These are phyloP conservation scores for Chaetomium olivaceum DNA, from an alignment of 2,329 filamentous ascomycete species.

Conservation along the genomic window DNA sequence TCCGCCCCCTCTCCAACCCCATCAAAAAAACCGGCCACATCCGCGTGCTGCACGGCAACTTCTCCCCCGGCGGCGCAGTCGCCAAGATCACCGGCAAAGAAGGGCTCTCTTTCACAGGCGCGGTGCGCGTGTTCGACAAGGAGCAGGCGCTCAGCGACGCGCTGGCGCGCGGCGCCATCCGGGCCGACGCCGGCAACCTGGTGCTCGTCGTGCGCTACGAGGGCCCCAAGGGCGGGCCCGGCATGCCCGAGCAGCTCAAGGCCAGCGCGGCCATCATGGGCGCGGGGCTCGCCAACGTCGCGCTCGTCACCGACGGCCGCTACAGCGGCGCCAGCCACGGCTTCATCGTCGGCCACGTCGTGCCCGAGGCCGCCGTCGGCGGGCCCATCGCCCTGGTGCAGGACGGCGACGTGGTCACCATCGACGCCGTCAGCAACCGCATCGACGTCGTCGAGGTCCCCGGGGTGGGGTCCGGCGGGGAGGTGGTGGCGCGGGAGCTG, in stretches of 20 bases:
- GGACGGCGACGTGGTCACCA: constrained; percentile 81
- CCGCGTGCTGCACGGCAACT: constrained; percentile 82
- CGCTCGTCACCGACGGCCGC: constrained; percentile 87
- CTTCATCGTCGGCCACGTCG: constrained; percentile 92
- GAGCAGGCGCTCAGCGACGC: constrained; percentile 77
- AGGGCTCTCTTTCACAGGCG: constrained; percentile 77
- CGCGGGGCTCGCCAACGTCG: constrained; percentile 81
- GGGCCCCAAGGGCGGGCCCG: constrained; percentile 87
- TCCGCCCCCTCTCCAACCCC: constrained; percentile 68
- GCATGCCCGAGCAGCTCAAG: constrained; percentile 94
- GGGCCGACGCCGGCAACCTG: constrained; percentile 65
- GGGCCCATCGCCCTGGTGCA: constrained; percentile 82
- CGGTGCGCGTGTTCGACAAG: constrained; percentile 82
- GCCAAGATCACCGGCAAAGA: constrained; percentile 98
- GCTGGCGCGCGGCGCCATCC: constrained; percentile 62
- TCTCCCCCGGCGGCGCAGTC: constrained; percentile 85
- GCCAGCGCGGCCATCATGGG: constrained; percentile 91
- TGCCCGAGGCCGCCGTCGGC: constrained; percentile 84
- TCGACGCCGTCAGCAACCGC: constrained; percentile 78
- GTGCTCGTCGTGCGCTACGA: constrained; percentile 92
- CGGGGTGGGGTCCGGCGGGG: constrained; percentile 43
- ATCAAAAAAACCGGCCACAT: constrained; percentile 87
- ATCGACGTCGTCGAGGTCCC: constrained; percentile 65
- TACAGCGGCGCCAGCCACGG: constrained; percentile 88
- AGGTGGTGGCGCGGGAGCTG: constrained; percentile 52